Conservation (phyloP, 352 stramenopile genomes). For the Discostella stelligera region DNA sequence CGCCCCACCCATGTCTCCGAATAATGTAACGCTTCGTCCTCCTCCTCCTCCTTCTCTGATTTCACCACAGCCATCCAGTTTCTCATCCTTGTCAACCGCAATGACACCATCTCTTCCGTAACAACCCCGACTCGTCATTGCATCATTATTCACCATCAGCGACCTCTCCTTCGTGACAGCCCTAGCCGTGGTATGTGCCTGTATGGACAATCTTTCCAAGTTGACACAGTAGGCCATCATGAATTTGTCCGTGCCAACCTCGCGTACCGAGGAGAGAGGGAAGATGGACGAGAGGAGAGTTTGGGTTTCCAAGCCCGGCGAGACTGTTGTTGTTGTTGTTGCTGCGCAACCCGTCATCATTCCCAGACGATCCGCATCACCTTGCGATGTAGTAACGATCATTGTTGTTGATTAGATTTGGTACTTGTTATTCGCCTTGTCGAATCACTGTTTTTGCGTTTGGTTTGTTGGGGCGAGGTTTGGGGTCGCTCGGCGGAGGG, state of each 20-base stretch:
- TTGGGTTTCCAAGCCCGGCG: conserved; percentile 31
- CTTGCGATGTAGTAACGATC: no score
- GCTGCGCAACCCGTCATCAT: no score
- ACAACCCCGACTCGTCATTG: background rate
- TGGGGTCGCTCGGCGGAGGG: no score
- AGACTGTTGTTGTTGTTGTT: no score
- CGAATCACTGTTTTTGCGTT: no score
- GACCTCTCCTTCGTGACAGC: conserved; percentile 1
- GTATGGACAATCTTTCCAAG: conserved; percentile 43
- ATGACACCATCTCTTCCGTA: background rate
- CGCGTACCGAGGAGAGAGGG: background rate
- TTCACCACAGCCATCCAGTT: background rate
- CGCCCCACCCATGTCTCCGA: background rate
- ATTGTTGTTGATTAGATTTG: no score
- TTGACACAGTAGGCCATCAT: conserved; percentile 37
- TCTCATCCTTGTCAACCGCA: no score
- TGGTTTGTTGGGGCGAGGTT: no score
- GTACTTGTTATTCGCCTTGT: no score
- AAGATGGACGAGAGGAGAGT: conserved; percentile 37
- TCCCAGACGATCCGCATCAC: no score
- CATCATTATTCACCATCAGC: conserved; percentile 1
- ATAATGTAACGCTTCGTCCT: background rate
- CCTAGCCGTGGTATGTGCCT: conserved; percentile 32
- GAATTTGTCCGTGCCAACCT: conserved; percentile 39
- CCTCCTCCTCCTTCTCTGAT: background rate